A percentile compares a stretch with the other conserved stretches of the same genome.
Evolutionary conservation across 371 early-diverging fungal genomes (phyloP).

Genomic region (Mortierella polycephala): DNA sequence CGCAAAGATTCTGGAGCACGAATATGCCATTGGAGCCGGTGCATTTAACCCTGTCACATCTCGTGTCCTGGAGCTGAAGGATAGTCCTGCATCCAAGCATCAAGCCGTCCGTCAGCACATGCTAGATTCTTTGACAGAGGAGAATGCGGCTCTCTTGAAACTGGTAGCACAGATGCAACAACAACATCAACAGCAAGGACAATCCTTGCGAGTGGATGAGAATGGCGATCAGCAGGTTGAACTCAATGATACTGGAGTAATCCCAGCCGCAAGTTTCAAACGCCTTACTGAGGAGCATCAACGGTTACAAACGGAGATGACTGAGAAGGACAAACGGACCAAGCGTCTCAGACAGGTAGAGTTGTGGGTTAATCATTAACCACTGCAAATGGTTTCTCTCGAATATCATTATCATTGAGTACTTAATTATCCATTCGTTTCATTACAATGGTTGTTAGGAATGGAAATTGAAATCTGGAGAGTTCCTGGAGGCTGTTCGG

Average conservation of each 20-base stretch:
- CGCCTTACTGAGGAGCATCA: conserved; percentile 68
- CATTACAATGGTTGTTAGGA: conserved; percentile 45
- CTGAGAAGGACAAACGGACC: conserved; percentile 70
- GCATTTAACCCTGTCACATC: conserved; percentile 69
- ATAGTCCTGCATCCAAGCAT: conserved; percentile 78
- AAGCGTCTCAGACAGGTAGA: conserved; percentile 72
- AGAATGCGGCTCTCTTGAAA: conserved; percentile 65
- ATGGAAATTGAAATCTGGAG: conserved; percentile 70
- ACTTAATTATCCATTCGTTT: not conserved
- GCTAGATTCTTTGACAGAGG: conserved; percentile 66
- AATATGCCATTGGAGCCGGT: conserved; percentile 72
- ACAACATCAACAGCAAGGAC: conserved; percentile 24
- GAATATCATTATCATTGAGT: not conserved
- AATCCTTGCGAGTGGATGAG: not conserved
- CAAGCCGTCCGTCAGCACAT: conserved; percentile 71
- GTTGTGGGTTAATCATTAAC: not conserved
- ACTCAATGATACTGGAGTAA: conserved; percentile 24
- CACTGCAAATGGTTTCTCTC: not conserved
- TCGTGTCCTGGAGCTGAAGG: conserved; percentile 73
- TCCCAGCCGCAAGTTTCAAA: conserved; percentile 66
- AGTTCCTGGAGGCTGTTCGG: conserved; percentile 75
- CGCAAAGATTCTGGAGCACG: conserved; percentile 55
- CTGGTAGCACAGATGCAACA: conserved; percentile 41
- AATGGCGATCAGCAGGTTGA: conserved; percentile 18
- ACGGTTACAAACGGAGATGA: conserved; percentile 56